Percentiles rank a stretch among this genome's conserved stretches.
These are phyloP conservation scores for Lavandula angustifolia DNA, from an alignment of 257 asterid genomes.

Conservation along the genomic window DNA sequence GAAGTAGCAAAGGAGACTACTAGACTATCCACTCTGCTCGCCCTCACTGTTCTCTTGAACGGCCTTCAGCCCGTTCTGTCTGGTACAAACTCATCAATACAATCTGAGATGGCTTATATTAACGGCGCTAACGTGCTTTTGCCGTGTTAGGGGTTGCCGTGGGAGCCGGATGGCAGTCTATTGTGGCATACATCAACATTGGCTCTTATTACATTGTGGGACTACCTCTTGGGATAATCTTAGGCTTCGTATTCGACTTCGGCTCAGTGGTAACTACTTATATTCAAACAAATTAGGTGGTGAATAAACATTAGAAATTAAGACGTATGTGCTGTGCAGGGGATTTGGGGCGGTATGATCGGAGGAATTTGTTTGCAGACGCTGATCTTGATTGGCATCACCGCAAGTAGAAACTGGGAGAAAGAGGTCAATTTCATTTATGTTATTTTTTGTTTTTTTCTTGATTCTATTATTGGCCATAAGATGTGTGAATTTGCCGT, in stretches of 20 bases:
- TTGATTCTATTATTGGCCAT: neutral
- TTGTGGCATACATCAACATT: conserved; percentile 72
- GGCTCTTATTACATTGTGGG: conserved; percentile 77
- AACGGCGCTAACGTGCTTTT: neutral
- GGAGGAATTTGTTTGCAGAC: conserved; percentile 82
- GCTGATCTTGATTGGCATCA: conserved; percentile 51
- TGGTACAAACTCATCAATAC: conserved; percentile 40
- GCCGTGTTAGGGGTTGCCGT: conserved; percentile 70
- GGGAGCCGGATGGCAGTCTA: conserved; percentile 94
- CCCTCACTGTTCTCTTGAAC: conserved; percentile 56
- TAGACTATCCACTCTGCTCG: conserved; percentile 58
- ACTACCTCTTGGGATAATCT: conserved; percentile 65
- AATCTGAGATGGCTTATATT: no score
- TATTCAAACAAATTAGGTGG: no score
- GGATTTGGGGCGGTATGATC: conserved; percentile 87
- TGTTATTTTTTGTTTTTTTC: neutral
- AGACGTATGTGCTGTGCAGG: conserved; percentile 44
- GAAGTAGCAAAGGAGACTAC: conserved; percentile 73
- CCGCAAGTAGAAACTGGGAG: conserved; percentile 66
- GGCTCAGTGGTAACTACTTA: conserved; percentile 47
- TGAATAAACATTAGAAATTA: neutral
- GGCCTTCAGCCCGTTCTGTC: conserved; percentile 89
- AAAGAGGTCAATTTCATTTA: conserved; percentile 54
- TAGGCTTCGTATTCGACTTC: conserved; percentile 61
- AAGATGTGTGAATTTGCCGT: neutral